Evolutionary conservation across 2,329 filamentous ascomycete genomes (phyloP), one percentile per base, ranked within the genome.

Genomic region (Conoideocrella luteorostrata): DNA sequence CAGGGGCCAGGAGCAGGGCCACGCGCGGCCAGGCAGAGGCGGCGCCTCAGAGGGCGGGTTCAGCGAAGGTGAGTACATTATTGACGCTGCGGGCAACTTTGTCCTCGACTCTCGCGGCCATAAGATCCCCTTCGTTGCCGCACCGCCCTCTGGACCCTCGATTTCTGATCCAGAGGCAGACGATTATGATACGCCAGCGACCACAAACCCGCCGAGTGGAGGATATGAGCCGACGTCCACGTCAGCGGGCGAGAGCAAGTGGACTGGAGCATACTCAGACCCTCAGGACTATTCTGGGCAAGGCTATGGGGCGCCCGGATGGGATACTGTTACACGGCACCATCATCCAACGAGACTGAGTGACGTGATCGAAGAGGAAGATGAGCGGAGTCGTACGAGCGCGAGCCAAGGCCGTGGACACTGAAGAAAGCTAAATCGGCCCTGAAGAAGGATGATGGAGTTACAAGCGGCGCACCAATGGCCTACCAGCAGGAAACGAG

Each of bases 311-410:
- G 76, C 78, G 2, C 74, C 80, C 3, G 82, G 78, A 13, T 94
- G 88, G 87, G 86, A 93, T 50, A 68, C 69, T n/a, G 70, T 88
- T 50, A 82, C 84, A 20, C 77, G 82, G 44, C 89, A 95, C 63
- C 87, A 93, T 53, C 88, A 95, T 64, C 89, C 89, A 0, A 95
- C 89, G 7, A 73, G 90, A 45, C 70, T 95, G 50, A 95, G 88
- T 61, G 89, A 95, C 64, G 89, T 95, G 22, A 75, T 93, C 23
- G 85, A 89, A 58, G 88, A 88, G 58, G 84, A 94, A 50, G 87
- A 93, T 52, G 88, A 94, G 64, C 74, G 81, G 40, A 87, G 85
- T 59, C 78, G 85, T 18, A 87, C 84, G 12, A 86, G 84, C 52
- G 81, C 80, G 10, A 84, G 81, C 59, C 76, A 80, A 48, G 80